Evolutionary conservation across 768 basidiomycete genomes (phyloP).

Genomic region (Baorangia bicolor): DNA sequence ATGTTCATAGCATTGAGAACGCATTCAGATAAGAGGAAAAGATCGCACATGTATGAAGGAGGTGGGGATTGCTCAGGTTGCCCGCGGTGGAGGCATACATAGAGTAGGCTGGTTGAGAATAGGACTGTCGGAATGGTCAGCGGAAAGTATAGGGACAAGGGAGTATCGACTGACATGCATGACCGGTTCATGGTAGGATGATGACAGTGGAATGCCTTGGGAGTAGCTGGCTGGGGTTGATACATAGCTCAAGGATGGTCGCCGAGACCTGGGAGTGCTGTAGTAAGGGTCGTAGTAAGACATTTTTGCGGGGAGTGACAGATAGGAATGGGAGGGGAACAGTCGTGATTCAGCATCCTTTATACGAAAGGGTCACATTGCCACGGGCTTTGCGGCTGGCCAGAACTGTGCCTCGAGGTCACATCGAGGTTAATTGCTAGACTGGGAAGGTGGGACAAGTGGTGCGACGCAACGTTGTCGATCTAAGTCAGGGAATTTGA

Average conservation of each 20-base stretch:
- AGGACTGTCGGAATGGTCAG: conserved; percentile 26
- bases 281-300: conserved; percentile 45
- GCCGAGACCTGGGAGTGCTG: conserved; percentile 31
- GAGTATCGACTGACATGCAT: conserved; percentile 37
- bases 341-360: conserved; percentile 6
- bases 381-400: conserved; percentile 18
- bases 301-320: conserved; percentile 30
- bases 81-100: conserved; percentile 46
- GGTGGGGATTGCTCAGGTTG: conserved; percentile 38
- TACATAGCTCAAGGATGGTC: conserved; percentile 36
- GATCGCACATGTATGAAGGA: conserved; percentile 41
- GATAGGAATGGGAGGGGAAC: conserved; percentile 4
- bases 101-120: conserved; percentile 46
- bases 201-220: conserved; percentile 35
- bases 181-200: conserved; percentile 43
- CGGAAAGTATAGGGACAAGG: background rate
- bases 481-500: conserved; percentile 22
- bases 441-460: conserved; percentile 16
- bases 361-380: conserved; percentile 21
- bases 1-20: conserved; percentile 1
- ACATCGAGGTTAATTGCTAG: conserved; percentile 20
- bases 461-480: conserved; percentile 10
- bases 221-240: conserved; percentile 16
- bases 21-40: background rate
- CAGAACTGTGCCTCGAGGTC: conserved; percentile 30